phyloP scores from a whole-genome alignment of 495 filamentous ascomycete species.

The Annulohypoxylon stygium region DNA sequence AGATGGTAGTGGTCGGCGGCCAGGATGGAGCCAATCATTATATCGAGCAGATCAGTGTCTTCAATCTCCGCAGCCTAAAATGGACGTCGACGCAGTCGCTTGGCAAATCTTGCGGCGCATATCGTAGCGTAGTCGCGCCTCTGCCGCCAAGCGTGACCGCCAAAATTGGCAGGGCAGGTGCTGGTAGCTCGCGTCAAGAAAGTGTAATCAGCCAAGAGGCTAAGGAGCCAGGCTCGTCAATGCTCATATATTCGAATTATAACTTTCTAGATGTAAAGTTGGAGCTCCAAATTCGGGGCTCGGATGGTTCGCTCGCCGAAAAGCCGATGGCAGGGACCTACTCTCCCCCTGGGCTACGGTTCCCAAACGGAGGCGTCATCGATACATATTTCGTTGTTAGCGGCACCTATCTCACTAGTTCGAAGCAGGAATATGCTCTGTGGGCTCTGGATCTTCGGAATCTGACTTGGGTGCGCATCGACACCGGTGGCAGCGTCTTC shows the following conservation, averaged over 20 bases:
- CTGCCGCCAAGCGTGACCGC: constrained; percentile 73
- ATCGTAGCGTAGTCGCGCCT: constrained; percentile 93
- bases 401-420: constrained; percentile 95
- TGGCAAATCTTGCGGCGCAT: constrained; percentile 93
- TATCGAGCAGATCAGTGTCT: constrained; percentile 97
- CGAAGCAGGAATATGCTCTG: constrained; percentile 97
- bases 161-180: constrained; percentile 73
- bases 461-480: constrained; percentile 93
- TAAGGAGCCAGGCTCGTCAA: constrained; percentile 77
- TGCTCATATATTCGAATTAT: constrained; percentile 99
- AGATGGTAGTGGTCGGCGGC: constrained; percentile 97
- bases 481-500: constrained; percentile 94
- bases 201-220: constrained; percentile 61
- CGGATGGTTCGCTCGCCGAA: constrained; percentile 87
- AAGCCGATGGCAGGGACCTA: constrained; percentile 88
- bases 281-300: constrained; percentile 86
- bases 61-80: constrained; percentile 95
- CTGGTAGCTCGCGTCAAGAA: constrained; percentile 50
- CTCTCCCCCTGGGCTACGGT: constrained; percentile 90
- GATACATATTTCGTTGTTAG: constrained; percentile 96
- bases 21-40: constrained; percentile 98
- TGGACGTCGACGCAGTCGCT: constrained; percentile 90
- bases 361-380: constrained; percentile 94
- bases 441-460: constrained; percentile 93
- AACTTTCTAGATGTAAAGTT: constrained; percentile 98